A percentile compares a stretch with the other conserved stretches of the same genome.
Conservation (phyloP, 2,329 filamentous ascomycete genomes). For the Myriosclerotinia scirpicola region DNA sequence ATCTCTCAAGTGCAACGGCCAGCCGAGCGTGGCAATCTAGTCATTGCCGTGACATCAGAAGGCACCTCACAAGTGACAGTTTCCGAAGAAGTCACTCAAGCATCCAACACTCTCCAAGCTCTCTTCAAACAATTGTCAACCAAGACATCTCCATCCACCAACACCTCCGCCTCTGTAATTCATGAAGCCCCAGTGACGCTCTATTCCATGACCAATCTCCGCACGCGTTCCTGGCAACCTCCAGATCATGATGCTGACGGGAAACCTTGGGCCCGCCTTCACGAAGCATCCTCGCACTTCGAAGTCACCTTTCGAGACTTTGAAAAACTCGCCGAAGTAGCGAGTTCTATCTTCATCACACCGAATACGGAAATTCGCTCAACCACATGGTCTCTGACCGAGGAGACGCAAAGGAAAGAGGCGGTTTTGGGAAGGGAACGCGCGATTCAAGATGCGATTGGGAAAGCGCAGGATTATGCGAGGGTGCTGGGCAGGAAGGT, state of each 20-base stretch:
- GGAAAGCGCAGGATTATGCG: conserved; percentile 1
- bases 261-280: not conserved
- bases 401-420: not conserved
- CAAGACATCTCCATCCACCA: not conserved
- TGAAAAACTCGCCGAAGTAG: not conserved
- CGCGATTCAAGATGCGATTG: conserved; percentile 2
- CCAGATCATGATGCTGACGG: not conserved
- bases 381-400: not conserved
- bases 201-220: not conserved
- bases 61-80: conserved; percentile 7
- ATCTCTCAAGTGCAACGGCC: not conserved
- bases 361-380: conserved; percentile 3
- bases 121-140: conserved; percentile 5
- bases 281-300: conserved; percentile 6
- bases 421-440: not conserved
- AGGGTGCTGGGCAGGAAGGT: conserved; percentile 2
- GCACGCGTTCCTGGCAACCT: conserved; percentile 1
- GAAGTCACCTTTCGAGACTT: conserved; percentile 7
- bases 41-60: conserved; percentile 3
- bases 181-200: not conserved
- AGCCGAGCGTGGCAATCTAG: conserved; percentile 5
- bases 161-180: too few species aligned
- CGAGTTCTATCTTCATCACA: conserved; percentile 9
- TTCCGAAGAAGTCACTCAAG: conserved; percentile 3
- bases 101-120: conserved; percentile 16